phyloP scores from a whole-genome alignment of 306 rosid genomes.

The Vigna reflexopilosa region DNA sequence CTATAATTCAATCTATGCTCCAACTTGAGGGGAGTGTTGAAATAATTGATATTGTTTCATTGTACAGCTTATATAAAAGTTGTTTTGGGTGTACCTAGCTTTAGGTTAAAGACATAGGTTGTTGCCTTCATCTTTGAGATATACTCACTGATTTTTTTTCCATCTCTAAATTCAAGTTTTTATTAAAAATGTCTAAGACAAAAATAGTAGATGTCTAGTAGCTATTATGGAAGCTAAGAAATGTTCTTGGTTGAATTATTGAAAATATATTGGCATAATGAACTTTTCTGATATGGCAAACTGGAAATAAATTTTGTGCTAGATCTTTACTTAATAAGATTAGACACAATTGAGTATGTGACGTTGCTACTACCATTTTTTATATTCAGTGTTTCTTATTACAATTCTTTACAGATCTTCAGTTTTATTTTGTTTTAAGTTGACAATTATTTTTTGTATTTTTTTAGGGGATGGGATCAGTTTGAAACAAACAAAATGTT shows the following conservation, averaged over 20 bases:
- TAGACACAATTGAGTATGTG: conserved; percentile 25
- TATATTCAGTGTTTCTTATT: conserved; percentile 22
- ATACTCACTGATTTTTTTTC: no score
- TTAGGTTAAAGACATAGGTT: no score
- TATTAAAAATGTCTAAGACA: no score
- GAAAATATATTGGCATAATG: conserved; percentile 5
- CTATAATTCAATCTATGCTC: no score
- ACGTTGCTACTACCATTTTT: background rate
- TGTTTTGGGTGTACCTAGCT: no score
- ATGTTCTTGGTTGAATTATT: conserved; percentile 20
- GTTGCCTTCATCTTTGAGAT: no score
- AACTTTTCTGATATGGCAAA: conserved; percentile 24
- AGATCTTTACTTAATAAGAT: conserved; percentile 30
- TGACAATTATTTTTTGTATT: conserved; percentile 21
- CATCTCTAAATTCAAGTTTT: no score
- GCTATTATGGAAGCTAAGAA: conserved; percentile 29
- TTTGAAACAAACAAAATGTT: conserved; percentile 84
- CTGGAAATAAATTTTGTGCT: conserved; percentile 33
- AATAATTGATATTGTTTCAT: no score
- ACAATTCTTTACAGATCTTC: background rate
- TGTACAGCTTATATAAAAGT: no score
- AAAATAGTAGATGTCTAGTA: background rate
- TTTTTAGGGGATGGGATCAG: conserved; percentile 87
- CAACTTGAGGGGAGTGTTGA: no score
- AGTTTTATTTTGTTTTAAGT: background rate